phyloP scores from a whole-genome alignment of 140 eudicot genomes.

The Cichorium intybus region DNA sequence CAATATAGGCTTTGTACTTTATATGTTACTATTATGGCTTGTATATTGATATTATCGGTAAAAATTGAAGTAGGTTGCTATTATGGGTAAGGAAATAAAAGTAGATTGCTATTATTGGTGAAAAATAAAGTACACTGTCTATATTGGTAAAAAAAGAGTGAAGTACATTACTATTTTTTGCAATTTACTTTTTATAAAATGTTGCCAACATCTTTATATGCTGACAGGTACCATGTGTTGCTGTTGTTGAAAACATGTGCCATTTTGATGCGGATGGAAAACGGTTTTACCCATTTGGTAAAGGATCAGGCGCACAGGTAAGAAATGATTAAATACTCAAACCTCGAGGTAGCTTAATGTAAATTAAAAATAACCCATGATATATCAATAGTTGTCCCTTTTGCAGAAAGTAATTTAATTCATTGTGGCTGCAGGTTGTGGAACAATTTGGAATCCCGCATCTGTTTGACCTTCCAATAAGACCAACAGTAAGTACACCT shows the following conservation, averaged over 20 bases:
- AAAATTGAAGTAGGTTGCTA: too few relatives aligned
- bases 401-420: conserved; percentile 9
- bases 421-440: conserved; percentile 73
- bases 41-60: too few relatives aligned
- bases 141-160: too few relatives aligned
- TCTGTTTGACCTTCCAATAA: conserved; percentile 93
- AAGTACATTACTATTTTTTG: too few relatives aligned
- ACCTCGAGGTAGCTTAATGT: conserved; percentile 1
- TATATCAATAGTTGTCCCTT: too few relatives aligned
- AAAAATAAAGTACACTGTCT: too few relatives aligned
- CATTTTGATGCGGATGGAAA: conserved; percentile 99
- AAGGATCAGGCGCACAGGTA: conserved; percentile 99
- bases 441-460: conserved; percentile 98
- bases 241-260: conserved; percentile 99
- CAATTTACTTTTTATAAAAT: background rate
- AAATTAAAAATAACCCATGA: too few relatives aligned
- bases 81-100: too few relatives aligned
- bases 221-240: conserved; percentile 93
- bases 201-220: conserved; percentile 10
- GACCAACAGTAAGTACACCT: conserved; percentile 96
- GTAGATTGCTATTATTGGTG: too few relatives aligned
- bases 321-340: conserved; percentile 18
- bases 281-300: conserved; percentile 97
- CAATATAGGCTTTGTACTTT: too few relatives aligned
- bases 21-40: too few relatives aligned